phyloP scores from a whole-genome alignment of 164 flowering plant genomes.

The Stephania cephalantha region DNA sequence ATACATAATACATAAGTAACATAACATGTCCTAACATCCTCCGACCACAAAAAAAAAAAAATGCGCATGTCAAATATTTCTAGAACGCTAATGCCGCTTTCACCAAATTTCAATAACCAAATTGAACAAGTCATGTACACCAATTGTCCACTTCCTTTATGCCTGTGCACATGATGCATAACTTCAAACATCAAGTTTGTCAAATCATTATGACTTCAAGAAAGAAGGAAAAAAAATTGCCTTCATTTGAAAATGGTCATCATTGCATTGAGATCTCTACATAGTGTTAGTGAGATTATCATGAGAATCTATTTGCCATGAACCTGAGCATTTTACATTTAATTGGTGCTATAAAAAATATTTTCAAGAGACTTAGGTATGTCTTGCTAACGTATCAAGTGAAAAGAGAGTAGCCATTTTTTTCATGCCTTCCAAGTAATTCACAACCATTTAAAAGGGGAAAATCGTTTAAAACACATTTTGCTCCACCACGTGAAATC shows the following conservation, averaged over 20 bases:
- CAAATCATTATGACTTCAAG: not conserved
- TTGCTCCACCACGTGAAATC: not conserved
- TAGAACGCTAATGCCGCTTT: not conserved
- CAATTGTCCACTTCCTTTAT: not conserved
- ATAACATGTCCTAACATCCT: not conserved
- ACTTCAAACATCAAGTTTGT: not conserved
- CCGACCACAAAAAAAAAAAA: not conserved
- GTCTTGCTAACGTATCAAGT: not conserved
- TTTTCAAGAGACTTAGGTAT: not conserved
- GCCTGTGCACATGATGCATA: not conserved
- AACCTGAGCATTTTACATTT: not conserved
- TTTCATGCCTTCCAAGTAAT: not conserved
- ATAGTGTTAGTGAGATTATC: not conserved
- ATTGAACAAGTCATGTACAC: not conserved
- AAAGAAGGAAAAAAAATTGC: not conserved
- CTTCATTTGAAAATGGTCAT: not conserved
- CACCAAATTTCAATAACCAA: not conserved
- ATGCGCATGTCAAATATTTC: not conserved
- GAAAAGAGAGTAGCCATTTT: not conserved
- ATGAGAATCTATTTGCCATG: not conserved
- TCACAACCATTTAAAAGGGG: not conserved
- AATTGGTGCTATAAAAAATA: not conserved
- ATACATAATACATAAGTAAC: not conserved
- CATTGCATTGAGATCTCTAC: constrained; percentile 1
- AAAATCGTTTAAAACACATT: not conserved